phyloP scores from a whole-genome alignment of 306 rosid species.

The Vigna unguiculata region DNA sequence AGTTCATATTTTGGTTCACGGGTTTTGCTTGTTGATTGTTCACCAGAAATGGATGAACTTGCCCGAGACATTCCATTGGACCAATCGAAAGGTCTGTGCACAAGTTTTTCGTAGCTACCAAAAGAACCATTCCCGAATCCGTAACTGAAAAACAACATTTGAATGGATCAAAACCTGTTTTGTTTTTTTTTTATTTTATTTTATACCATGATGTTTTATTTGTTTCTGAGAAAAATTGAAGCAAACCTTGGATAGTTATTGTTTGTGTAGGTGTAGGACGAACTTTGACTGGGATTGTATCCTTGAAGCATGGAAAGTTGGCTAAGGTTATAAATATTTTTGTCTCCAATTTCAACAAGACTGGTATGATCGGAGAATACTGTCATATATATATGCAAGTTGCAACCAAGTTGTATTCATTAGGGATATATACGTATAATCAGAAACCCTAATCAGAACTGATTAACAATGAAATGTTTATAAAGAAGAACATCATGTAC shows the following conservation, averaged over 20 bases:
- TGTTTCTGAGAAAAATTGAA: not conserved
- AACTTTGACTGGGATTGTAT: constrained; percentile 52
- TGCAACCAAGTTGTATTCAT: not conserved
- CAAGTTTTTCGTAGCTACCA: constrained; percentile 49
- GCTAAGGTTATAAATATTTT: constrained; percentile 69
- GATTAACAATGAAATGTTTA: not conserved
- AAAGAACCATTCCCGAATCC: constrained; percentile 48
- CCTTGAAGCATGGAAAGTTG: constrained; percentile 86
- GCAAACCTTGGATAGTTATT: not conserved
- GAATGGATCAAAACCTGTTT: not conserved
- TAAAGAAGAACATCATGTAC: constrained; percentile 41
- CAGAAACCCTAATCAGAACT: constrained; percentile 41
- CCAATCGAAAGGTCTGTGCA: constrained; percentile 43
- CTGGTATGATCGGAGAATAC: constrained; percentile 56
- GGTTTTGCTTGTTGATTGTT: constrained; percentile 49
- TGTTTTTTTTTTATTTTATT: not conserved
- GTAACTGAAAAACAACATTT: constrained; percentile 39
- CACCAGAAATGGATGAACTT: constrained; percentile 42
- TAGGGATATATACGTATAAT: not conserved
- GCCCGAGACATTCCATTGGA: constrained; percentile 9
- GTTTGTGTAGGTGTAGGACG: constrained; percentile 53
- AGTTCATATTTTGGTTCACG: constrained; percentile 49
- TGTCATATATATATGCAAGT: constrained; percentile 43
- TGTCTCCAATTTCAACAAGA: constrained; percentile 66
- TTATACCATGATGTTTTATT: not conserved